phyloP scores from a whole-genome alignment of 129 eudicot genomes.

The Escallonia herrerae region DNA sequence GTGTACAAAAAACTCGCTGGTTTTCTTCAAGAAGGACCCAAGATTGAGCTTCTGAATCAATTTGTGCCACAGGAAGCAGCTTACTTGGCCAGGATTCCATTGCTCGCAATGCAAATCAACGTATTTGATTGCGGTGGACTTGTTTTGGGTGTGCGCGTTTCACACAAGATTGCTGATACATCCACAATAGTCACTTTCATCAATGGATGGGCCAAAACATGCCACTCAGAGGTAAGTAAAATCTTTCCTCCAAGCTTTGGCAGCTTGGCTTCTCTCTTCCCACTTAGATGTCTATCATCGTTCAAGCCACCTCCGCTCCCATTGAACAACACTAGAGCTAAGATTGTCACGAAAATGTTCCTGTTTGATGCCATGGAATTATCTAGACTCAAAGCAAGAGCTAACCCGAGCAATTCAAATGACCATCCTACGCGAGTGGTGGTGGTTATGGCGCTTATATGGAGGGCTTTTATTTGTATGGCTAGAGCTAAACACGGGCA shows the following conservation, averaged over 20 bases:
- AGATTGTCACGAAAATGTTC: constrained; percentile 3
- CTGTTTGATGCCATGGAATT: constrained; percentile 9
- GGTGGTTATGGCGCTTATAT: constrained; percentile 13
- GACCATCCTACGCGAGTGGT: constrained; percentile 5
- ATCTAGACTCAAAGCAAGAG: constrained; percentile 2
- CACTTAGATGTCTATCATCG: not conserved
- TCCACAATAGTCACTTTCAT: not conserved
- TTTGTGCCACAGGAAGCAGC: not conserved
- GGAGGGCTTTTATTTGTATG: constrained; percentile 13
- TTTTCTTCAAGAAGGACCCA: not conserved
- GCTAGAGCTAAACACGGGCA: not conserved
- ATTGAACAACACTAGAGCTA: not conserved
- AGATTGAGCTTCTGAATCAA: not conserved
- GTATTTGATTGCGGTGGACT: constrained; percentile 27
- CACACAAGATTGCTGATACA: constrained; percentile 19
- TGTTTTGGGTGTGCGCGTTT: constrained; percentile 5
- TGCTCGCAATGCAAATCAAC: constrained; percentile 17
- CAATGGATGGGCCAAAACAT: constrained; percentile 18
- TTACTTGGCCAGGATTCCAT: not conserved
- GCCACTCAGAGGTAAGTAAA: not conserved
- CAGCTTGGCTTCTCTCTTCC: constrained; percentile 1
- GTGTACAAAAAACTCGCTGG: not conserved
- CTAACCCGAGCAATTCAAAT: not conserved
- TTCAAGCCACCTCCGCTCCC: not conserved
- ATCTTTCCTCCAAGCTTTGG: constrained; percentile 4